Conservation (phyloP, 176 grass and related monocot species). For the Ensete ventricosum region DNA sequence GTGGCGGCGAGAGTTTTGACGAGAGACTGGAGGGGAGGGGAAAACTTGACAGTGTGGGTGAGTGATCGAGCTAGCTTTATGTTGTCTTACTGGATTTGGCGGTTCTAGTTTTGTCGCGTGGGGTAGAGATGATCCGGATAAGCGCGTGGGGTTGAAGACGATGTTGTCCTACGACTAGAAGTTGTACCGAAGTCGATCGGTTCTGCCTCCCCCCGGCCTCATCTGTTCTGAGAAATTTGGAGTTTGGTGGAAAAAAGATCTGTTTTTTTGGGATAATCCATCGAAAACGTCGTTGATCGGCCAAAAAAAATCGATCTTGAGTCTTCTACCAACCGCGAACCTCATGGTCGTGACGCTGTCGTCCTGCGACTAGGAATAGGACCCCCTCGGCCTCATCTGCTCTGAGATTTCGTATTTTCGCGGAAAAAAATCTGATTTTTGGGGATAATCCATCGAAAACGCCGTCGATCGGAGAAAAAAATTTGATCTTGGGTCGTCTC, state of each 20-base stretch:
- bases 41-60: no score
- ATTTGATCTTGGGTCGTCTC: background rate
- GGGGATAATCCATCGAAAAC: background rate
- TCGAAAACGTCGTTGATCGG: background rate
- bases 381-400: background rate
- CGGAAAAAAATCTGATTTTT: background rate
- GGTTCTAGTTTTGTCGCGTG: background rate
- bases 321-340: no score
- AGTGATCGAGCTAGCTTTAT: no score
- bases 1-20: no score
- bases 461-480: background rate
- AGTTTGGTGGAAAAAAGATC: background rate
- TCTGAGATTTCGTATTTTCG: background rate
- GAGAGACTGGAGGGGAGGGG: no score
- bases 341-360: background rate
- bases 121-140: background rate
- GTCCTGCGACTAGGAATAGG: background rate
- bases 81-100: background rate
- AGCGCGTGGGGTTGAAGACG: background rate
- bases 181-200: background rate
- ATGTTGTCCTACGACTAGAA: background rate
- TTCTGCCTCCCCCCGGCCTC: background rate
- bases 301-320: background rate
- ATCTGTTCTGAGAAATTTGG: background rate
- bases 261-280: background rate